phyloP scores from a whole-genome alignment of 164 flowering plant genomes.

The Dillenia suffruticosa region DNA sequence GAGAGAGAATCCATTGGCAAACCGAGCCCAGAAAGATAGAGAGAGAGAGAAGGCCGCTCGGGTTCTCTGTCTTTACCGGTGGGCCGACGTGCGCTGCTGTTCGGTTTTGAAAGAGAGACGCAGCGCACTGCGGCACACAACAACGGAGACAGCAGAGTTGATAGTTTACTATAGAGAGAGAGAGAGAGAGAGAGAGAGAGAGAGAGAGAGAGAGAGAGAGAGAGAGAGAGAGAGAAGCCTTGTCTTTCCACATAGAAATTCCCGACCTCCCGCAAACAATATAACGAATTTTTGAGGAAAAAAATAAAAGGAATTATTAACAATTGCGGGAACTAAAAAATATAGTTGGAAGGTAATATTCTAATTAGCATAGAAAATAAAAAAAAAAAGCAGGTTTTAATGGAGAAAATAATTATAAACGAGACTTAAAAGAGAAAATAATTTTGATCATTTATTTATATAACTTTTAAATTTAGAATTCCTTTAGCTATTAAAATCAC shows the following conservation, averaged over 20 bases:
- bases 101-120: constrained; percentile 8
- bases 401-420: no score
- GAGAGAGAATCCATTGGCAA: constrained; percentile 9
- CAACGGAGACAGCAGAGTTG: background rate
- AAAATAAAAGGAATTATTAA: no score
- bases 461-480: no score
- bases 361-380: no score
- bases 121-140: constrained; percentile 5
- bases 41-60: background rate
- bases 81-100: constrained; percentile 14
- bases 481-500: no score
- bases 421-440: no score
- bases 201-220: constrained; percentile 12
- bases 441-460: no score
- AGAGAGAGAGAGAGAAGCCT: constrained; percentile 15
- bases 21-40: background rate
- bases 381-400: no score
- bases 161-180: background rate
- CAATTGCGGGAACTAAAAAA: no score
- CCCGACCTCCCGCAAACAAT: background rate
- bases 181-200: constrained; percentile 14
- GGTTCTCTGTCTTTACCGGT: constrained; percentile 13
- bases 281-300: no score
- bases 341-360: no score
- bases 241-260: constrained; percentile 28